These are phyloP conservation scores for Hyaloscypha finlandica DNA, from an alignment of 495 filamentous ascomycete species.

Conservation along the genomic window DNA sequence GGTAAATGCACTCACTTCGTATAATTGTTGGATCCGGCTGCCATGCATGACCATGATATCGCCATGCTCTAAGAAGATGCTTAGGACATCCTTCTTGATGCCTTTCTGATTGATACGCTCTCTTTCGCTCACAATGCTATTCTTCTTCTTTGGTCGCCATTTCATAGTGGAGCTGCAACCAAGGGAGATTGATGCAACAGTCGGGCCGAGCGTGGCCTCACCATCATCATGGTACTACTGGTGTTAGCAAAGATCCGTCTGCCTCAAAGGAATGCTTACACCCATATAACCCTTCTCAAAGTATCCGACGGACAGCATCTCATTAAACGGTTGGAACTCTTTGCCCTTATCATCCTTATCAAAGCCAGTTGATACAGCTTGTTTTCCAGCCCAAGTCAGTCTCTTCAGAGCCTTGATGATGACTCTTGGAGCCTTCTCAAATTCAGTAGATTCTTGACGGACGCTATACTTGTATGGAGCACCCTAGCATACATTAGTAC, in stretches of 20 bases:
- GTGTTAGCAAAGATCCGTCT: constrained; percentile 31
- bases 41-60: constrained; percentile 87
- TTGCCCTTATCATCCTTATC: constrained; percentile 7
- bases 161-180: constrained; percentile 69
- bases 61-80: constrained; percentile 63
- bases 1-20: constrained; percentile 57
- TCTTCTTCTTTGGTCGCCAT: constrained; percentile 67
- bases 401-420: constrained; percentile 61
- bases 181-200: constrained; percentile 73
- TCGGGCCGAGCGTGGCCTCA: constrained; percentile 72
- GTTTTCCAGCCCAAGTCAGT: constrained; percentile 64
- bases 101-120: constrained; percentile 20
- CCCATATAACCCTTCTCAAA: constrained; percentile 68
- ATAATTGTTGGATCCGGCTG: constrained; percentile 65
- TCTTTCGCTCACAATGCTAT: constrained; percentile 41
- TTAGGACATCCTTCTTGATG: constrained; percentile 36
- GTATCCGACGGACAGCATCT: constrained; percentile 75
- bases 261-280: constrained; percentile 47
- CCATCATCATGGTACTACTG: constrained; percentile 83
- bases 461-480: constrained; percentile 84
- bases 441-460: constrained; percentile 60
- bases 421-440: constrained; percentile 58
- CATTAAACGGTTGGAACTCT: constrained; percentile 60
- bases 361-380: constrained; percentile 35
- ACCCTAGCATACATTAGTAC: constrained; percentile 51